These are phyloP conservation scores for Acer yangbiense DNA, from an alignment of 345 rosid species.

Conservation along the genomic window DNA sequence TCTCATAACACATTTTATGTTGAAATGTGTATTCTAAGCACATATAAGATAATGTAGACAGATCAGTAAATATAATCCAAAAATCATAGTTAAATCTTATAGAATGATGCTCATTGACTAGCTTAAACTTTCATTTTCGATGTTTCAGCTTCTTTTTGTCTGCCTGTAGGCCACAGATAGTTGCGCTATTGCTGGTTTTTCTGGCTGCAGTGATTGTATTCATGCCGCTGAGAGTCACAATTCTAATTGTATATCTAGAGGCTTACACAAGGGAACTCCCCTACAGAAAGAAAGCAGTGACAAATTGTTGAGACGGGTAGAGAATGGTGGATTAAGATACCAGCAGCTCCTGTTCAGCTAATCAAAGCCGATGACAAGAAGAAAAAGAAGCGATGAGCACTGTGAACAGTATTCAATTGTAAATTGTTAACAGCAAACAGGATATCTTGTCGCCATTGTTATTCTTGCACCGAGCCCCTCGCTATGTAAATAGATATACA, in stretches of 20 bases:
- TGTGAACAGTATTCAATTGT: conserved; percentile 18
- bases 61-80: not conserved
- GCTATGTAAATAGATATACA: not conserved
- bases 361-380: conserved; percentile 50
- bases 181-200: conserved; percentile 56
- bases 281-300: conserved; percentile 69
- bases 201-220: conserved; percentile 55
- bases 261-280: conserved; percentile 78
- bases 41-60: too few species aligned
- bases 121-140: not conserved
- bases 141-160: conserved; percentile 9
- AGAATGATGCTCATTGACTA: not conserved
- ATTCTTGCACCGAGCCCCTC: not conserved
- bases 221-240: conserved; percentile 54
- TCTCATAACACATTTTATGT: not conserved
- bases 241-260: conserved; percentile 61
- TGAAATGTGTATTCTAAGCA: not conserved
- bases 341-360: conserved; percentile 87
- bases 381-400: conserved; percentile 53
- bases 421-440: conserved; percentile 10
- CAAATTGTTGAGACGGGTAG: conserved; percentile 63
- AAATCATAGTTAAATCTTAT: not conserved
- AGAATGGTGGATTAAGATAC: conserved; percentile 94
- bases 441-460: not conserved
- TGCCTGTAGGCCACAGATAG: conserved; percentile 72